phyloP scores from a whole-genome alignment of 1,284 basidiomycete species.

The Laetiporus sulphureus region DNA sequence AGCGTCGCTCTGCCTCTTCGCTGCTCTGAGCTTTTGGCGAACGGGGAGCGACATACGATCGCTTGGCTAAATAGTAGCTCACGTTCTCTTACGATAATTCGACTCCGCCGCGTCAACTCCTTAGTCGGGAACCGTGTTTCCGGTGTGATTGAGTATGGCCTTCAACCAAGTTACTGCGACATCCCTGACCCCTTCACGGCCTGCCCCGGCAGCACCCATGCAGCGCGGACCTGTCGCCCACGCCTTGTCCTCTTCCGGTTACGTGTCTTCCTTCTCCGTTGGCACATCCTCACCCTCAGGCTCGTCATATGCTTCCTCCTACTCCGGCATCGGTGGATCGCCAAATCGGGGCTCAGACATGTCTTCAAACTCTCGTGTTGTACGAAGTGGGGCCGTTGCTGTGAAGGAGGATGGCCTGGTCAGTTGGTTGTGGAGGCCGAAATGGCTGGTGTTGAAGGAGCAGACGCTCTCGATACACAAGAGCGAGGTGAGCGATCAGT shows the following conservation, averaged over 20 bases:
- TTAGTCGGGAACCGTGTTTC: background rate
- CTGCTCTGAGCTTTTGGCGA: background rate
- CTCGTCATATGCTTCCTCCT: constrained; percentile 53
- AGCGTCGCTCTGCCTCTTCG: background rate
- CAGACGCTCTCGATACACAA: constrained; percentile 83
- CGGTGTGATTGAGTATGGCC: constrained; percentile 34
- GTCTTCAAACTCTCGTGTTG: constrained; percentile 34
- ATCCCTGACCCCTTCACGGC: constrained; percentile 48
- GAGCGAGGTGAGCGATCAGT: constrained; percentile 88
- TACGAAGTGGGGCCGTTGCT: constrained; percentile 66
- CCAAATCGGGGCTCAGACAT: constrained; percentile 52
- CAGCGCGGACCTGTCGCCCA: constrained; percentile 35
- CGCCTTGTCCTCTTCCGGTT: constrained; percentile 43
- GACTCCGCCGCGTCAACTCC: too few species aligned
- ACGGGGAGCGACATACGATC: too few species aligned
- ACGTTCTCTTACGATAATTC: too few species aligned
- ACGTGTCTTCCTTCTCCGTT: constrained; percentile 51
- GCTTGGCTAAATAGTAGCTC: too few species aligned
- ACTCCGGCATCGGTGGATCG: constrained; percentile 72
- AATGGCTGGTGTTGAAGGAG: constrained; percentile 86
- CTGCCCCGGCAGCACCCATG: constrained; percentile 62
- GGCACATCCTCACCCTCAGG: constrained; percentile 42
- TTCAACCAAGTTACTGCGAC: constrained; percentile 42
- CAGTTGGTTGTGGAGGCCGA: constrained; percentile 89
- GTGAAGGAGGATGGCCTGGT: constrained; percentile 89